A percentile compares a stretch with the other conserved stretches of the same genome.
These are phyloP conservation scores for Hyphopichia fennica DNA, from an alignment of 1,139 yeast genomes.

Conservation along the genomic window DNA sequence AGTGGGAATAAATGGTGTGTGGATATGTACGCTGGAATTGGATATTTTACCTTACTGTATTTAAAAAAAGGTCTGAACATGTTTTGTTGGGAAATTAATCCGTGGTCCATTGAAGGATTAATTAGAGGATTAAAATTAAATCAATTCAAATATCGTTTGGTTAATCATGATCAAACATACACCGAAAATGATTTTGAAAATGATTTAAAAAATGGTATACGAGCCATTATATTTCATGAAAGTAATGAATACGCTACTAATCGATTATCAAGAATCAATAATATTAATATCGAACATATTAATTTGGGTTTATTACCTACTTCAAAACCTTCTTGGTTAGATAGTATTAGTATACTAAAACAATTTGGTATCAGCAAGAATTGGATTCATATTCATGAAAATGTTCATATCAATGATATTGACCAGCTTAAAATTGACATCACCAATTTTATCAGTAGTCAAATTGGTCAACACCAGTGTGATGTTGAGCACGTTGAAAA, in stretches of 20 bases:
- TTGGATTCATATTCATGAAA: conserved; percentile 82
- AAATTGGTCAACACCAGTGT: neutral
- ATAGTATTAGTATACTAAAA: neutral
- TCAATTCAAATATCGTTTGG: conserved; percentile 37
- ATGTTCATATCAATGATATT: conserved; percentile 52
- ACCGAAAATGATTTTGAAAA: conserved; percentile 12
- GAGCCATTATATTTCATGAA: conserved; percentile 54
- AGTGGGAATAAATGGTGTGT: conserved; percentile 39
- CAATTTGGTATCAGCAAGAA: too few relatives aligned
- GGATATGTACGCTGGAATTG: conserved; percentile 84
- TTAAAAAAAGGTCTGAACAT: conserved; percentile 48
- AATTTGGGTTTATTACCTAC: conserved; percentile 79
- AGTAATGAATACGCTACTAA: conserved; percentile 51
- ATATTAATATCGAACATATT: conserved; percentile 50
- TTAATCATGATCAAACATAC: conserved; percentile 29
- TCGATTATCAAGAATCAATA: conserved; percentile 35
- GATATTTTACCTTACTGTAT: conserved; percentile 78
- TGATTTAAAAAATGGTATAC: conserved; percentile 14
- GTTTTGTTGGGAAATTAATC: conserved; percentile 83
- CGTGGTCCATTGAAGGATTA: conserved; percentile 81
- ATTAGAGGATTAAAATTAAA: conserved; percentile 52
- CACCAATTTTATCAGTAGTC: too few relatives aligned
- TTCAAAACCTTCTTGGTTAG: conserved; percentile 61
- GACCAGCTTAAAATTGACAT: conserved; percentile 24
- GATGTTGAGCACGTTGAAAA: conserved; percentile 42